These are phyloP conservation scores for Solanum corneliomulleri DNA, from an alignment of 257 asterid genomes.

Conservation along the genomic window DNA sequence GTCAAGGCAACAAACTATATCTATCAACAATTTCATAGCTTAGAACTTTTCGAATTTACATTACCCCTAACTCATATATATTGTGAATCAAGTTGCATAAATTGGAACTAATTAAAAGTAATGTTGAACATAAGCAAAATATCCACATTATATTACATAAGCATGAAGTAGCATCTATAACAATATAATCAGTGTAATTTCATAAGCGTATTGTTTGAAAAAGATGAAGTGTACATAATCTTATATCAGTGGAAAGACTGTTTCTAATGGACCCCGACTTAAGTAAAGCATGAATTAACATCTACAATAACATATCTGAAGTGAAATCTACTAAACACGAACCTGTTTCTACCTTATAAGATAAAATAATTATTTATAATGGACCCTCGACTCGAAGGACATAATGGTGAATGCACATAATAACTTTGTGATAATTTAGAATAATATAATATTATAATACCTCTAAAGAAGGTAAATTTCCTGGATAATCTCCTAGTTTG, in stretches of 20 bases:
- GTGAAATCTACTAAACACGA: not conserved
- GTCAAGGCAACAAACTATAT: not conserved
- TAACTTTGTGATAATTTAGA: not conserved
- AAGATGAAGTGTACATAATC: not conserved
- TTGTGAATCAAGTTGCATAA: not conserved
- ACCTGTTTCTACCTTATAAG: not conserved
- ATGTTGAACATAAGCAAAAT: not conserved
- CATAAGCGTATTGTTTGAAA: not conserved
- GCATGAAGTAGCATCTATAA: not conserved
- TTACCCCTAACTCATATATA: not conserved
- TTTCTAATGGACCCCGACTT: not conserved
- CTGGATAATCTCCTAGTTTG: slow-evolving; percentile 24
- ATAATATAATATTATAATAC: slow-evolving; percentile 11
- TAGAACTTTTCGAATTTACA: not conserved
- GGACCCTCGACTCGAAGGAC: not conserved
- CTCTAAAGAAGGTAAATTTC: slow-evolving; percentile 51
- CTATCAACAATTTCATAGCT: not conserved
- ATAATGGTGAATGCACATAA: not conserved
- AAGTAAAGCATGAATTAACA: not conserved
- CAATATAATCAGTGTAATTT: not conserved
- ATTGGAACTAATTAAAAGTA: not conserved
- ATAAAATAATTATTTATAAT: not conserved
- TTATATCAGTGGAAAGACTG: rapidly evolving
- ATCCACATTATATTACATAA: not conserved
- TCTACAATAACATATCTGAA: not conserved